These are phyloP conservation scores for Talaromyces wortmannii DNA, from an alignment of 495 filamentous ascomycete species.

Conservation along the genomic window DNA sequence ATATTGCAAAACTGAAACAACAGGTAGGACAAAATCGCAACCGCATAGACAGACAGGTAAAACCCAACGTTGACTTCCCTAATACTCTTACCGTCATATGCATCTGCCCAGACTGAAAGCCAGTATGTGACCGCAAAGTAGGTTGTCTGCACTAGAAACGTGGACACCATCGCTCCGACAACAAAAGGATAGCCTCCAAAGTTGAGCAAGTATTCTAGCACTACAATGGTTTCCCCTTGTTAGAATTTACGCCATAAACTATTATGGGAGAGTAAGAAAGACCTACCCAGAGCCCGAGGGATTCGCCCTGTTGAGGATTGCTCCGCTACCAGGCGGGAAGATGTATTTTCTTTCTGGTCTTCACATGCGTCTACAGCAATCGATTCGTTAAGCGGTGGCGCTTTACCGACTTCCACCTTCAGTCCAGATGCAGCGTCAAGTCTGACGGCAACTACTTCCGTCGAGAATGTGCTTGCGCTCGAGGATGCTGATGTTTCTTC, in stretches of 20 bases:
- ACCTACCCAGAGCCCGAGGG: constrained; percentile 19
- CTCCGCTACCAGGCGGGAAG: constrained; percentile 4
- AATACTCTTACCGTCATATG: constrained; percentile 11
- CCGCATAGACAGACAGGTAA: constrained; percentile 17
- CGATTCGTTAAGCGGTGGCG: neutral
- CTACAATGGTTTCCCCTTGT: constrained; percentile 1
- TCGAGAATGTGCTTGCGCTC: neutral
- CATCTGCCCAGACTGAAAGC: constrained; percentile 19
- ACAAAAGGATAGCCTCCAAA: constrained; percentile 15
- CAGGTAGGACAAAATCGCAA: constrained; percentile 12
- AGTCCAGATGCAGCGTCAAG: neutral
- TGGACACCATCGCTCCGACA: constrained; percentile 10
- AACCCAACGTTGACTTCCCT: constrained; percentile 8
- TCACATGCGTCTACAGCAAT: neutral
- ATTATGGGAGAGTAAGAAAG: neutral
- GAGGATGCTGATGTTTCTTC: neutral
- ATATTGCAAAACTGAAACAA: constrained; percentile 14
- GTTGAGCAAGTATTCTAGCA: constrained; percentile 15
- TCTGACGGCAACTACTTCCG: neutral
- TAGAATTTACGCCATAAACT: neutral
- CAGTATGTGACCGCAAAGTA: constrained; percentile 20
- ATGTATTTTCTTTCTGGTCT: neutral
- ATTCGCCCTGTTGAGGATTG: constrained; percentile 15
- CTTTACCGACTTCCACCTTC: neutral
- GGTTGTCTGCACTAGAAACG: constrained; percentile 14